Conservation (phyloP, 495 filamentous ascomycete species). For the Neurospora sublineolata region DNA sequence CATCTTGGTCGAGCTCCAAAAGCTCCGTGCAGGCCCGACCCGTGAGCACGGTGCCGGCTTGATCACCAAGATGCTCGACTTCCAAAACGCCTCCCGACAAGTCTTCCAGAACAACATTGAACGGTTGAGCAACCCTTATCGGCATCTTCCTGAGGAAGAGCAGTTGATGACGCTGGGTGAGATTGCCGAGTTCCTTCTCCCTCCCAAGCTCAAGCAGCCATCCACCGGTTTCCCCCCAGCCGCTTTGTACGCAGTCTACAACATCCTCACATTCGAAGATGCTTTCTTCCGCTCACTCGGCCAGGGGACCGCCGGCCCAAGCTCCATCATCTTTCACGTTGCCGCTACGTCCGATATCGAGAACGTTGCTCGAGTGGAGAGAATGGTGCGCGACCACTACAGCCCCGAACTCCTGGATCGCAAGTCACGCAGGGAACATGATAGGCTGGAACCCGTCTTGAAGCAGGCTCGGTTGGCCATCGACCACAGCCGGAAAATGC, state of each 20-base stretch:
- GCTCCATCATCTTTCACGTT: constrained; percentile 29
- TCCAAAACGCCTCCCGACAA: constrained; percentile 37
- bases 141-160: constrained; percentile 32
- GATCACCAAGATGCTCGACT: constrained; percentile 39
- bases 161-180: constrained; percentile 51
- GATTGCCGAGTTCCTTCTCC: constrained; percentile 43
- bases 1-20: constrained; percentile 34
- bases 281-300: constrained; percentile 33
- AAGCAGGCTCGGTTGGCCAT: constrained; percentile 54
- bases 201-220: constrained; percentile 32
- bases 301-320: constrained; percentile 18
- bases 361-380: constrained; percentile 18
- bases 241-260: constrained; percentile 59
- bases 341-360: constrained; percentile 19
- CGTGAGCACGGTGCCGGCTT: constrained; percentile 38
- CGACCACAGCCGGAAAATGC: constrained; percentile 49
- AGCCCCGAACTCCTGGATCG: constrained; percentile 2
- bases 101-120: constrained; percentile 41
- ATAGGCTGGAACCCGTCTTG: constrained; percentile 30
- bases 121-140: constrained; percentile 28
- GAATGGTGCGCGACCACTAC: constrained; percentile 22
- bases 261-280: constrained; percentile 44
- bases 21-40: constrained; percentile 38
- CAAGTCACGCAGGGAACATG: constrained; percentile 1
- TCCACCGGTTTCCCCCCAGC: constrained; percentile 38